Conservation (phyloP, 306 rosid genomes). For the Glycyrrhiza uralensis region DNA sequence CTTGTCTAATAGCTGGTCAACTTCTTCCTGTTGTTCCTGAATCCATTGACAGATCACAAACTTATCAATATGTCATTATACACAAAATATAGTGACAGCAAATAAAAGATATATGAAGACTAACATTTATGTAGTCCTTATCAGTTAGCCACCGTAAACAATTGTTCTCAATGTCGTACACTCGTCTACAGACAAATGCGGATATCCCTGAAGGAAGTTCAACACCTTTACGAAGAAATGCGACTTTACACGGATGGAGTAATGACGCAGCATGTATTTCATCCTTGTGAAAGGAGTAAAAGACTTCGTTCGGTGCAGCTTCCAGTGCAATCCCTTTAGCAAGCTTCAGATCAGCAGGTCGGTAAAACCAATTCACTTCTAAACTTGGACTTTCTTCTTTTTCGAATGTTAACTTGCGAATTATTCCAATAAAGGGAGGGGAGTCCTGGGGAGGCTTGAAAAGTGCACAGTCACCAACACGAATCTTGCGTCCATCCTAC, state of each 20-base stretch:
- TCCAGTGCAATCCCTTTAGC: slow-evolving; percentile 63
- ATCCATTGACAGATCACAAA: slow-evolving; percentile 1
- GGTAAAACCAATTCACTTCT: slow-evolving; percentile 89
- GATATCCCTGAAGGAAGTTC: slow-evolving; percentile 90
- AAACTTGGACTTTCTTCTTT: slow-evolving; percentile 53
- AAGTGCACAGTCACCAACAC: slow-evolving; percentile 92
- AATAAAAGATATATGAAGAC: slow-evolving; percentile 28
- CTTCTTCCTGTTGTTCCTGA: slow-evolving; percentile 91
- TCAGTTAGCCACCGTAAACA: slow-evolving; percentile 98
- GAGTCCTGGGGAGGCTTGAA: slow-evolving; percentile 86
- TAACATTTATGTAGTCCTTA: slow-evolving; percentile 70
- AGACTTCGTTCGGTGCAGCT: slow-evolving; percentile 91
- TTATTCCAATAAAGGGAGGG: slow-evolving; percentile 94
- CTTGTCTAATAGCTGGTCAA: slow-evolving; percentile 70
- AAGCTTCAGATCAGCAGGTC: slow-evolving; percentile 81
- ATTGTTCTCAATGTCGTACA: slow-evolving; percentile 66
- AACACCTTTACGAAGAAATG: slow-evolving; percentile 89
- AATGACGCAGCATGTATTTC: slow-evolving; percentile 90
- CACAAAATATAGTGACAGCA: background rate
- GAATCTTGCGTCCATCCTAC: slow-evolving; percentile 93
- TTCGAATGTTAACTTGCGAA: slow-evolving; percentile 51
- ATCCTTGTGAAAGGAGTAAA: slow-evolving; percentile 95
- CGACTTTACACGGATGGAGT: slow-evolving; percentile 96
- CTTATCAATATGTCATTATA: background rate
- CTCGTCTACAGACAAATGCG: slow-evolving; percentile 90